Base-by-base conservation (phyloP, 768 basidiomycete genomes). In the Tylopilus vinaceipallidus region DNA sequence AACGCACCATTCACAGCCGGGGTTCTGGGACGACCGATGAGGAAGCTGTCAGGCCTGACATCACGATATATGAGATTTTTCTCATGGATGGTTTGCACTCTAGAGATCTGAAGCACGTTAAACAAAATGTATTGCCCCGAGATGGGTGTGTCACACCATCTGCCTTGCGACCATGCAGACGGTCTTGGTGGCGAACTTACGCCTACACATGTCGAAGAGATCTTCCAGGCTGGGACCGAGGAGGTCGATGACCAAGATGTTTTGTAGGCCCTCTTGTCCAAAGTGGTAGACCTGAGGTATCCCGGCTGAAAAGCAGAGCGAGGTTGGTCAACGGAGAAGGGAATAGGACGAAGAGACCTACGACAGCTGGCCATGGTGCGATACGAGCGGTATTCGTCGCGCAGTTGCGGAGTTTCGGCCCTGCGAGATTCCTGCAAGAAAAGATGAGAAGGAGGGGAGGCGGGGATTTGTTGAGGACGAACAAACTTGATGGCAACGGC, bases 401-500 rank as follows among this genome's bases (percentile, higher is more conserved):
- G 80, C 20, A 99, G 79, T 69, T 98, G 97, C 29, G 97, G 97
- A 7, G 97, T 97, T 72, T 99, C 97, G 12, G 94, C 94, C 69
- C 90, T 90, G 65, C 90, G 73, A 27, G 90, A 89, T 77, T 92
- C 89, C 90, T 92, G 59, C 10, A 34, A 45, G 59, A 58, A 47
- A 51, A 46, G 29, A 47, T 54, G 57, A 50, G 54, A 20, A 16
- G 17, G 55, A 29, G 23, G 20, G 23, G 4, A 32, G n/a, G 11
- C 23, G 12, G 10, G 37, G 9, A 3, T 12, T 43, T n/a, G 37
- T 40, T 40, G 50, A 3, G 33, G 40, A 84, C 95, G 73, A 65
- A 98, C 97, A 82, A 98, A 98, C 79, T 99, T 99, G 84, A 99
- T 98, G 56, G 97, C 97, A 53, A 98, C 95, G 10, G 94, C n/a